Evolutionary conservation across 768 basidiomycete genomes (phyloP).

Genomic region (Imleria badia): DNA sequence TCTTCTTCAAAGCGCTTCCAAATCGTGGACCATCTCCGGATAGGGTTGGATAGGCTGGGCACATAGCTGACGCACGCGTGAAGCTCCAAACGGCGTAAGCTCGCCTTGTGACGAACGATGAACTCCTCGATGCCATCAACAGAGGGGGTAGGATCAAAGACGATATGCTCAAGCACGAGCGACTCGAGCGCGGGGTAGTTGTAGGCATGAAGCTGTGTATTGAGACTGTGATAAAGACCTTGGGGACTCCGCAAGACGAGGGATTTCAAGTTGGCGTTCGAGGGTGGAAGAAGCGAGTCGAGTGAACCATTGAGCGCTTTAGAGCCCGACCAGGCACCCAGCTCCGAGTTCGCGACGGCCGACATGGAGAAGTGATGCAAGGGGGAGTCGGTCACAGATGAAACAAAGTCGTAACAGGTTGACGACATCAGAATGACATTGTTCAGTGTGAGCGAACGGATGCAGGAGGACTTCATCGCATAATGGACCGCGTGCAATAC

Average conservation of each 20-base stretch:
- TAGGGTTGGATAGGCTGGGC: conserved; percentile 2
- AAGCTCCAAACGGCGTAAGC: conserved; percentile 25
- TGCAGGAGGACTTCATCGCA: conserved; percentile 19
- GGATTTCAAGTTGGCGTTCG: conserved; percentile 19
- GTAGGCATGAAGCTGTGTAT: conserved; percentile 17
- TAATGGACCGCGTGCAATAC: conserved; percentile 26
- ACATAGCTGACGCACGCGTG: conserved; percentile 28
- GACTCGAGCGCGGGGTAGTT: conserved; percentile 28
- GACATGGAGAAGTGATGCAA: conserved; percentile 32
- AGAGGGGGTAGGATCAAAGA: conserved; percentile 25
- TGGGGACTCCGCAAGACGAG: conserved; percentile 30
- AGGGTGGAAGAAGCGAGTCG: conserved; percentile 23
- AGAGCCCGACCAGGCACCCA: conserved; percentile 32
- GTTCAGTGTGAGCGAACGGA: conserved; percentile 26
- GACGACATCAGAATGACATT: conserved; percentile 28
- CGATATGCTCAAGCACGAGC: conserved; percentile 29
- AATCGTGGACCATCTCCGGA: conserved; percentile 29
- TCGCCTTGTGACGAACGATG: conserved; percentile 30
- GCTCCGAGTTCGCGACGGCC: conserved; percentile 32
- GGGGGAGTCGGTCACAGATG: conserved; percentile 24
- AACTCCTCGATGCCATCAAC: conserved; percentile 30
- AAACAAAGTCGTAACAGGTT: conserved; percentile 28
- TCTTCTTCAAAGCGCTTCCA: conserved; percentile 27
- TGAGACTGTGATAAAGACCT: conserved; percentile 30
- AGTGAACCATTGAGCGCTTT: conserved; percentile 29